Evolutionary conservation across 768 basidiomycete genomes (phyloP).

Genomic region (Rhizopogon roseolus): DNA sequence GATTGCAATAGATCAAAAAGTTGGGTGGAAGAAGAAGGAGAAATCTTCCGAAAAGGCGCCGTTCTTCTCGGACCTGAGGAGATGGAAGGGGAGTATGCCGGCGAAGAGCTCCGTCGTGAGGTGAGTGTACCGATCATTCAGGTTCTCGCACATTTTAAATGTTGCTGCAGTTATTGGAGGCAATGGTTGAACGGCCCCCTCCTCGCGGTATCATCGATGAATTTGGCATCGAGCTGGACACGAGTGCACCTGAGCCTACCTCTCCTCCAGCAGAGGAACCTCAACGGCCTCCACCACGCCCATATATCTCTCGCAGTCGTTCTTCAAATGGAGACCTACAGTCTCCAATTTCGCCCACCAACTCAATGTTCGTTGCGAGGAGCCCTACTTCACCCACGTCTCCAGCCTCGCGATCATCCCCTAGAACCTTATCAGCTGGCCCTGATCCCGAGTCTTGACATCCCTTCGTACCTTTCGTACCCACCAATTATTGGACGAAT

Average conservation of each 20-base stretch:
- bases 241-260: slow-evolving; percentile 3
- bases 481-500: not conserved
- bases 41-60: slow-evolving; percentile 90
- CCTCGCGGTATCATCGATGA: slow-evolving; percentile 68
- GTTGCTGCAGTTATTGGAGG: slow-evolving; percentile 64
- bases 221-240: slow-evolving; percentile 37
- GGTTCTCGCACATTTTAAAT: not conserved
- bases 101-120: slow-evolving; percentile 84
- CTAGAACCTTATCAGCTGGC: not conserved
- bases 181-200: slow-evolving; percentile 82
- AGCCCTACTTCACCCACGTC: not conserved
- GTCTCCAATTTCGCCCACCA: not conserved
- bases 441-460: not conserved
- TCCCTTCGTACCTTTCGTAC: not conserved
- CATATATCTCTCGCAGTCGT: slow-evolving; percentile 55
- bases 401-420: not conserved
- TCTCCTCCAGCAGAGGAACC: slow-evolving; percentile 13
- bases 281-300: slow-evolving; percentile 39
- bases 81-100: slow-evolving; percentile 85
- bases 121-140: slow-evolving; percentile 28
- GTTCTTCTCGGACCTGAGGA: slow-evolving; percentile 78
- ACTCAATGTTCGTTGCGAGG: not conserved
- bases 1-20: slow-evolving; percentile 49
- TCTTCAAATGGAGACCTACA: slow-evolving; percentile 21
- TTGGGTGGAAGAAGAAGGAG: slow-evolving; percentile 93